phyloP scores from a whole-genome alignment of 192 early-diverging fungal species.

The Gaertneriomyces sp. region DNA sequence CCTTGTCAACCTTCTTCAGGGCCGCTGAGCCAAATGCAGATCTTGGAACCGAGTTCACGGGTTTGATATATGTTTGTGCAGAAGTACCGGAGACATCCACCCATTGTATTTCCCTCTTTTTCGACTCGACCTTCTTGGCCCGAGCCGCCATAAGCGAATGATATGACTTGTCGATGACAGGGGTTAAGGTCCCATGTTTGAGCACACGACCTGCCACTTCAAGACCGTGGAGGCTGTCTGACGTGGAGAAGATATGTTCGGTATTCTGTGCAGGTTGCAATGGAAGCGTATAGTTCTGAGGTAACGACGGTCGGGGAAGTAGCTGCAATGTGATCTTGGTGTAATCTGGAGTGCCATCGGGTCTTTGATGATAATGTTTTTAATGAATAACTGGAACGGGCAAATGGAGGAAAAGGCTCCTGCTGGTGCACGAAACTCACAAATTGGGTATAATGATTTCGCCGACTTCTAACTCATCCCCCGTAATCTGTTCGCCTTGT shows the following conservation, averaged over 20 bases:
- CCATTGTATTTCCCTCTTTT: constrained; percentile 13
- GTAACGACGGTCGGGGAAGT: too few species aligned
- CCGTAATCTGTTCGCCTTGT: too few species aligned
- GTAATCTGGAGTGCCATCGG: too few species aligned
- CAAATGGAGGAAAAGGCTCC: too few species aligned
- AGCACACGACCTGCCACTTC: constrained; percentile 36
- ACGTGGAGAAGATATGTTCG: constrained; percentile 71
- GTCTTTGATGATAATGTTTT: too few species aligned
- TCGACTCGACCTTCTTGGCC: constrained; percentile 12
- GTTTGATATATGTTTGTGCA: constrained; percentile 13
- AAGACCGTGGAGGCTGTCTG: constrained; percentile 41
- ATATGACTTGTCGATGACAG: constrained; percentile 42
- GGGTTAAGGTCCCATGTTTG: constrained; percentile 41
- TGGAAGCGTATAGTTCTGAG: constrained; percentile 68
- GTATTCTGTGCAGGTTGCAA: constrained; percentile 57
- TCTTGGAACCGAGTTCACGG: constrained; percentile 11
- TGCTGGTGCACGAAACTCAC: too few species aligned
- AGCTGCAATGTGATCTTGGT: too few species aligned
- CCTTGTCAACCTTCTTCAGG: constrained; percentile 38
- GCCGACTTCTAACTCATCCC: too few species aligned
- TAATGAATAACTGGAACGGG: too few species aligned
- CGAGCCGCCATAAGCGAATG: constrained; percentile 12
- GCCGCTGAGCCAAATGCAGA: not conserved
- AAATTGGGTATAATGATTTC: too few species aligned
- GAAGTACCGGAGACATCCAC: constrained; percentile 7